These are phyloP conservation scores for Apiotrichum mycotoxinovorans DNA, from an alignment of 1,284 basidiomycete genomes.

Conservation along the genomic window DNA sequence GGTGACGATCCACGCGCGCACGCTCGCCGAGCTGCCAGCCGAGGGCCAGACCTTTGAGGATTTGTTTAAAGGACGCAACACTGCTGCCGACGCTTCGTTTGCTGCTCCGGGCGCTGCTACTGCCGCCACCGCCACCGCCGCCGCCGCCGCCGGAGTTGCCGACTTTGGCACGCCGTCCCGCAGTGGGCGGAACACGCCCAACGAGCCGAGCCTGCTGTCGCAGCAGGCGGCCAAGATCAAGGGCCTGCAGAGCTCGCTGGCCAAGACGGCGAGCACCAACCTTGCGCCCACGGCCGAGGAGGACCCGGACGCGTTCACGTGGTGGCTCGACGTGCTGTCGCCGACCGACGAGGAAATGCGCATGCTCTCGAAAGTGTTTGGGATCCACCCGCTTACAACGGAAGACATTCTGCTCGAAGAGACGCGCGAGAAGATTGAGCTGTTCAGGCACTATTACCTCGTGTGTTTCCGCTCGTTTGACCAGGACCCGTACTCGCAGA, in stretches of 20 bases:
- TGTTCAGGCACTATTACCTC: conserved; percentile 98
- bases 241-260: conserved; percentile 4
- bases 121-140: neutral
- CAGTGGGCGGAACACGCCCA: conserved; percentile 15
- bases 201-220: conserved; percentile 15
- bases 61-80: conserved; percentile 59
- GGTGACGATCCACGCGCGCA: conserved; percentile 91
- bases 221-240: conserved; percentile 4
- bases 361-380: conserved; percentile 89
- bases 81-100: neutral
- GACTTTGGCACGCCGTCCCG: conserved; percentile 3
- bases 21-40: conserved; percentile 86
- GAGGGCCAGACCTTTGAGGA: conserved; percentile 92
- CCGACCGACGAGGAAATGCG: conserved; percentile 99
- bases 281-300: conserved; percentile 16
- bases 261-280: neutral
- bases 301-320: conserved; percentile 69
- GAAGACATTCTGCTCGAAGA: conserved; percentile 99
- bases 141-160: neutral
- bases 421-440: conserved; percentile 98
- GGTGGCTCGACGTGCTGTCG: conserved; percentile 95
- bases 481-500: conserved; percentile 96
- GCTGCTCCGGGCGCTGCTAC: too few relatives aligned
- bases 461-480: conserved; percentile 99
- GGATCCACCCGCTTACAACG: conserved; percentile 95